A percentile compares a stretch with the other conserved stretches of the same genome.
Evolutionary conservation across 208 protist genomes (phyloP).

Genomic region (Trypanosomatidae sp.): DNA sequence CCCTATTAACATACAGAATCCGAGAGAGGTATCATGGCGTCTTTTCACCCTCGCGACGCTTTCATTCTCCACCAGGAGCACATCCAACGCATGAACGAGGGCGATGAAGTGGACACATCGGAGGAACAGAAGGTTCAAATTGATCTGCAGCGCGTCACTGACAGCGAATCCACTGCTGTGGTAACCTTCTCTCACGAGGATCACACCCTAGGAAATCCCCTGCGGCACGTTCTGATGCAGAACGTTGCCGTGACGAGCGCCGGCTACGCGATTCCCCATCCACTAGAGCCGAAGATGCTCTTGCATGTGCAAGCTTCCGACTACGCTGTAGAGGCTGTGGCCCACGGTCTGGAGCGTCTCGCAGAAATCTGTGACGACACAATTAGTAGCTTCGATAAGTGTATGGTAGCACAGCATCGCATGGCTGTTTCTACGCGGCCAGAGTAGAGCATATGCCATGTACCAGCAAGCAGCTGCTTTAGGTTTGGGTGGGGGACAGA

Average conservation of each 20-base stretch:
- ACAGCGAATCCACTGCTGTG: slow-evolving; percentile 73
- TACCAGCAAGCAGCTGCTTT: background rate
- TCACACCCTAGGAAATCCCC: slow-evolving; percentile 92
- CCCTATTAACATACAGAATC: background rate
- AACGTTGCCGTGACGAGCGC: slow-evolving; percentile 85
- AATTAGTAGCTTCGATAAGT: slow-evolving; percentile 69
- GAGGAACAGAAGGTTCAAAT: slow-evolving; percentile 89
- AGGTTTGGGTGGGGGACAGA: background rate
- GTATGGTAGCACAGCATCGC: slow-evolving; percentile 46
- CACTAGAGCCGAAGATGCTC: slow-evolving; percentile 93
- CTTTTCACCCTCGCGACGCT: slow-evolving; percentile 76
- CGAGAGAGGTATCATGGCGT: slow-evolving; percentile 30
- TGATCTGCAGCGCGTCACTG: slow-evolving; percentile 80
- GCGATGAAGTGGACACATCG: slow-evolving; percentile 91
- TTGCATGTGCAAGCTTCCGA: slow-evolving; percentile 89
- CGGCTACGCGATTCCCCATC: slow-evolving; percentile 94
- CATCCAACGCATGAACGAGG: slow-evolving; percentile 86
- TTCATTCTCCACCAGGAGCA: slow-evolving; percentile 91
- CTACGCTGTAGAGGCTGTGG: slow-evolving; percentile 88
- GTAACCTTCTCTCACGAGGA: slow-evolving; percentile 91
- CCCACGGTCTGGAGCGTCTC: slow-evolving; percentile 73
- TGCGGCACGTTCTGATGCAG: slow-evolving; percentile 93
- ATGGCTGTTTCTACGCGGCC: slow-evolving; percentile 18
- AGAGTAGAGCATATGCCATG: slow-evolving; percentile 3
- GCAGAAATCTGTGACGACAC: slow-evolving; percentile 83